phyloP scores from a whole-genome alignment of 352 stramenopile genomes.

The Pythium folliculosum region DNA sequence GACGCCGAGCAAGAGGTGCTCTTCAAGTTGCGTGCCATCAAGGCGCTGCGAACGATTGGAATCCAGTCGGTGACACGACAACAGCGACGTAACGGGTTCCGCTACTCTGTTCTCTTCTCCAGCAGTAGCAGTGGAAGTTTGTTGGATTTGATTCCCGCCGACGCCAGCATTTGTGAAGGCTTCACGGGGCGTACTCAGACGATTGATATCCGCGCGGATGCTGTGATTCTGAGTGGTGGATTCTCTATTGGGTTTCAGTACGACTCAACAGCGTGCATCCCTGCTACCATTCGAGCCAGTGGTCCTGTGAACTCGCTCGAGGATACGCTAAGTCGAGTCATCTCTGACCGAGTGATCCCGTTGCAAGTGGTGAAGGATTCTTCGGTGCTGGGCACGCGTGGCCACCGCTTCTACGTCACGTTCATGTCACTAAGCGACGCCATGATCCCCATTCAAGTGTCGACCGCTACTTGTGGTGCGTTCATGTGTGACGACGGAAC shows the following conservation, averaged over 20 bases:
- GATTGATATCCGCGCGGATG: constrained; percentile 54
- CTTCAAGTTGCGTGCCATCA: constrained; percentile 40
- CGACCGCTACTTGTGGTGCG: constrained; percentile 35
- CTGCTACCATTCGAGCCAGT: constrained; percentile 44
- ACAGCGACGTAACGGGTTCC: constrained; percentile 44
- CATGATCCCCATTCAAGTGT: constrained; percentile 31
- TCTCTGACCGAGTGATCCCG: constrained; percentile 40
- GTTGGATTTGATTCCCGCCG: constrained; percentile 48
- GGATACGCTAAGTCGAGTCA: constrained; percentile 36
- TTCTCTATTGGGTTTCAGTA: constrained; percentile 46
- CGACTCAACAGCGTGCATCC: constrained; percentile 40
- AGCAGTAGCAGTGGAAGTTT: constrained; percentile 47
- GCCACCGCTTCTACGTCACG: constrained; percentile 48
- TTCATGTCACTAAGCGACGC: constrained; percentile 51
- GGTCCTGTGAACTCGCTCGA: constrained; percentile 43
- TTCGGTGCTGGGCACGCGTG: constrained; percentile 30
- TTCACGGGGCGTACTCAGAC: constrained; percentile 56
- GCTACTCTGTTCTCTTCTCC: constrained; percentile 49
- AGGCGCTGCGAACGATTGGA: constrained; percentile 57
- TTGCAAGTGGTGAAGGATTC: constrained; percentile 51
- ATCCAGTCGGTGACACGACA: constrained; percentile 36
- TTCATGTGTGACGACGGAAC: constrained; percentile 52
- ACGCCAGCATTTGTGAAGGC: constrained; percentile 35
- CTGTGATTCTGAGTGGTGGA: constrained; percentile 47
- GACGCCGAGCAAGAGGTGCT: constrained; percentile 49